Evolutionary conservation across 164 flowering plant genomes (phyloP), one percentile per base, ranked within the genome.

Genomic region (Annona squamosa): DNA sequence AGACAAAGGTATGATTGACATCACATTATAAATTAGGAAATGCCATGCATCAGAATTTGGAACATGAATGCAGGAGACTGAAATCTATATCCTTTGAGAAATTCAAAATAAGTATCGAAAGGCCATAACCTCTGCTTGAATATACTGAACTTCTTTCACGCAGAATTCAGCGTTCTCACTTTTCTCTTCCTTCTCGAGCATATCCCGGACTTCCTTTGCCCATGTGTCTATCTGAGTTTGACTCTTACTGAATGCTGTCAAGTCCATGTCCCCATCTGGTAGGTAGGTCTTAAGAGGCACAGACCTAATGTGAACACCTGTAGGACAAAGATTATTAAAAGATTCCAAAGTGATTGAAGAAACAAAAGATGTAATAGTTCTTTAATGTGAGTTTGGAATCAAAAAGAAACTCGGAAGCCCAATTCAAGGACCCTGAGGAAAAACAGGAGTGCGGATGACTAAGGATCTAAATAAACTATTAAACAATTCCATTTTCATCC

Each of bases 251-350:
- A 91, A 91, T 67, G 91, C 86, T 3, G 97, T 85, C 75, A 95
- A 80, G 82, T 95, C 99, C 71, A 95, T 95, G 78, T 95, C 99
- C 13, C 99, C 99, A 84, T 95, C 99, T 46, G 99, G 99, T 75
- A 95, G 83, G 82, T 95, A 95, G 16, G 98, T 95, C 84, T 95
- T 95, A 44, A 95, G 85, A 67, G 99, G 99, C 41, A 93, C 99
- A 69, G 99, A 95, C 47, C 99, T 98, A 87, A 95, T 43, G 93
- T 89, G 76, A 87, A 90, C 67, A 95, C 98, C 99, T 91, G 83
- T 44, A 83, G 63, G 45, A 4, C 17, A 66, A 12, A 65, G 59
- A 52, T 16, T 17, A 19, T 63, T 63, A 63, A 63, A 63, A 63
- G 65, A n/a, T 3, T 63, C 65, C 5, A n/a, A 9, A 52, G 59